Evolutionary conservation across 2,329 filamentous ascomycete genomes (phyloP).

Genomic region (Xylariaceae sp.): DNA sequence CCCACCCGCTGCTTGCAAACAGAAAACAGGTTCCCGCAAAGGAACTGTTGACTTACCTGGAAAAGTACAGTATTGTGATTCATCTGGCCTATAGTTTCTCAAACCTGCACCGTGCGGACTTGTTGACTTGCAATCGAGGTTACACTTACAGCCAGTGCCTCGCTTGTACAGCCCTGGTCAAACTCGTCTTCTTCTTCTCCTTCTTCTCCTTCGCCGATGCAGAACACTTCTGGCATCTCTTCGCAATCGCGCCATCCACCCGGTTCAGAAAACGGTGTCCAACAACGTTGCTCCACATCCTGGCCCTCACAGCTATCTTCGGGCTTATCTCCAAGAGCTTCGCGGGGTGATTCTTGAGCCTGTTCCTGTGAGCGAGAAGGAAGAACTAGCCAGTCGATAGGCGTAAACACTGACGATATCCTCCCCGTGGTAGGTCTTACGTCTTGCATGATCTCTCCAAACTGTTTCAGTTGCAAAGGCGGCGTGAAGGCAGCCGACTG

Average conservation of each 20-base stretch:
- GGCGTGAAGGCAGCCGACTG: slow-evolving; percentile 6
- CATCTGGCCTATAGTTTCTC: neutral
- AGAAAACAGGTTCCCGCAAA: no score
- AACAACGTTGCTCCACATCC: neutral
- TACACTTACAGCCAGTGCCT: slow-evolving; percentile 15
- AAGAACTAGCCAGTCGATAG: slow-evolving; percentile 18
- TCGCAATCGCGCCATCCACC: slow-evolving; percentile 13
- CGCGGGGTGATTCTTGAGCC: neutral
- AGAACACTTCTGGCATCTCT: neutral
- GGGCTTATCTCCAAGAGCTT: neutral
- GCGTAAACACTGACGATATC: neutral
- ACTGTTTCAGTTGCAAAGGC: slow-evolving; percentile 14
- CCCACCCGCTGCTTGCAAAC: no score
- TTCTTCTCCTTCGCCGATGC: neutral
- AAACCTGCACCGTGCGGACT: slow-evolving; percentile 10
- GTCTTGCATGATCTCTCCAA: neutral
- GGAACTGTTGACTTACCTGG: no score
- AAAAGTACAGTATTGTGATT: no score
- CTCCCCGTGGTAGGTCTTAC: neutral
- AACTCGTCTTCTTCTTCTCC: neutral
- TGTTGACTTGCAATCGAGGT: slow-evolving; percentile 7
- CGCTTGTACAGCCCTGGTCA: slow-evolving; percentile 3
- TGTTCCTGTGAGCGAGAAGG: neutral
- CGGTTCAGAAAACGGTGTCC: slow-evolving; percentile 12
- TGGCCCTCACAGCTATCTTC: neutral